Evolutionary conservation across 2,329 filamentous ascomycete genomes (phyloP).

Genomic region (Hypoxylon sp.): DNA sequence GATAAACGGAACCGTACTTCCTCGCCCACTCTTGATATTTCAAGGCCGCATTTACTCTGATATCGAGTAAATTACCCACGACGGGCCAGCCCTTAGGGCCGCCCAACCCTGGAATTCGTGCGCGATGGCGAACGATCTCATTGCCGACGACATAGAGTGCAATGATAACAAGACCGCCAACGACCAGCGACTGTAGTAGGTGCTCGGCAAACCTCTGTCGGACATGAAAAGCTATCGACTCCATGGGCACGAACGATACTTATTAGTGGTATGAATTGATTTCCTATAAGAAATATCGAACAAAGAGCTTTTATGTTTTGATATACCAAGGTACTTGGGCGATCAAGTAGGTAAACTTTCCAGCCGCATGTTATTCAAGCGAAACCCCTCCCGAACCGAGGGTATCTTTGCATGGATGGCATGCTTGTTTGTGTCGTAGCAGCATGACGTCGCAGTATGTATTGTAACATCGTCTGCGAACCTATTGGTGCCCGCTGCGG

Average conservation of each 20-base stretch:
- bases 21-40: slow-evolving; percentile 62
- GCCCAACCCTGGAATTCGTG: slow-evolving; percentile 39
- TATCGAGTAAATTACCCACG: slow-evolving; percentile 69
- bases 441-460: too few species aligned
- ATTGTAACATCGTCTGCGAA: background rate
- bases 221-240: slow-evolving; percentile 2
- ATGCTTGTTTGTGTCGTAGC: background rate
- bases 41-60: slow-evolving; percentile 64
- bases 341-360: too few species aligned
- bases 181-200: slow-evolving; percentile 3
- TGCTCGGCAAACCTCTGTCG: slow-evolving; percentile 5
- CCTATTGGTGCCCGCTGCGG: background rate
- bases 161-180: slow-evolving; percentile 16
- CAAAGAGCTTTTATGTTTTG: background rate
- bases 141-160: slow-evolving; percentile 37
- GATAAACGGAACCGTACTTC: slow-evolving; percentile 70
- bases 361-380: background rate
- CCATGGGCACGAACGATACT: slow-evolving; percentile 22
- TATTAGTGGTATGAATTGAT: background rate
- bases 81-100: slow-evolving; percentile 48
- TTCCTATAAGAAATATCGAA: background rate
- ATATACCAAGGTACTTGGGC: background rate
- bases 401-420: too few species aligned
- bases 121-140: slow-evolving; percentile 38
- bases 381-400: background rate